Conservation (phyloP, 108 stramenopile species). For the Nitzschia inconspicua region DNA sequence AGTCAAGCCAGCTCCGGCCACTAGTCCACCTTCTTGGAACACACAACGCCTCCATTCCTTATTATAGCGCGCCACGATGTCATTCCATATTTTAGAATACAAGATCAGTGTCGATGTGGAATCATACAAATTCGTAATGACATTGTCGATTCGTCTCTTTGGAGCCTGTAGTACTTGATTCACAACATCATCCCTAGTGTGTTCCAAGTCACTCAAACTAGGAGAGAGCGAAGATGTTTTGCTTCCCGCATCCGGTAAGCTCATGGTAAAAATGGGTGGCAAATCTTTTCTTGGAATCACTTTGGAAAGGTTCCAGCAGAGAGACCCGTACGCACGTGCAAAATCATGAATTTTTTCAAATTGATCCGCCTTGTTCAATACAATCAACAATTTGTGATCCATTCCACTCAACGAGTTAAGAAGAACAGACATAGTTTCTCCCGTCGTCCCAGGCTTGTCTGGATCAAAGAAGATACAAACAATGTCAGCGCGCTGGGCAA, state of each 20-base stretch:
- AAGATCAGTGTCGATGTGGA: constrained; percentile 85
- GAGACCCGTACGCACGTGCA: constrained; percentile 96
- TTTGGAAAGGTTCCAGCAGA: constrained; percentile 99
- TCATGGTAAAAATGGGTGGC: constrained; percentile 99
- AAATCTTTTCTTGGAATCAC: constrained; percentile 93
- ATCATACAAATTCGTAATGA: constrained; percentile 94
- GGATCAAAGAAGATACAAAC: constrained; percentile 99
- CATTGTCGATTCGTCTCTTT: constrained; percentile 96
- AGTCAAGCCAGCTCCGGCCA: neutral
- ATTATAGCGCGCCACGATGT: constrained; percentile 11
- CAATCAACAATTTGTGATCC: constrained; percentile 99
- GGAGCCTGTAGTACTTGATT: constrained; percentile 95
- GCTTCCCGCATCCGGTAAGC: constrained; percentile 61
- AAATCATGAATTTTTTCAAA: constrained; percentile 97
- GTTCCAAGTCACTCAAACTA: constrained; percentile 77
- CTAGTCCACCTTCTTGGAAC: constrained; percentile 17
- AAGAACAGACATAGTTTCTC: constrained; percentile 95
- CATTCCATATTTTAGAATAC: constrained; percentile 38
- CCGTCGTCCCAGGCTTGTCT: constrained; percentile 94
- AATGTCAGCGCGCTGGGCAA: constrained; percentile 97
- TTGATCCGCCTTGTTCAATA: constrained; percentile 96
- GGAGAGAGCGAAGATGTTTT: constrained; percentile 14
- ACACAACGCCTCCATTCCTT: constrained; percentile 27
- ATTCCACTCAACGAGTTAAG: constrained; percentile 90
- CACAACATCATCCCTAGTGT: constrained; percentile 89